Evolutionary conservation across 2,329 filamentous ascomycete genomes (phyloP), one percentile per base, ranked within the genome.

Genomic region (Botrytis byssoidea): DNA sequence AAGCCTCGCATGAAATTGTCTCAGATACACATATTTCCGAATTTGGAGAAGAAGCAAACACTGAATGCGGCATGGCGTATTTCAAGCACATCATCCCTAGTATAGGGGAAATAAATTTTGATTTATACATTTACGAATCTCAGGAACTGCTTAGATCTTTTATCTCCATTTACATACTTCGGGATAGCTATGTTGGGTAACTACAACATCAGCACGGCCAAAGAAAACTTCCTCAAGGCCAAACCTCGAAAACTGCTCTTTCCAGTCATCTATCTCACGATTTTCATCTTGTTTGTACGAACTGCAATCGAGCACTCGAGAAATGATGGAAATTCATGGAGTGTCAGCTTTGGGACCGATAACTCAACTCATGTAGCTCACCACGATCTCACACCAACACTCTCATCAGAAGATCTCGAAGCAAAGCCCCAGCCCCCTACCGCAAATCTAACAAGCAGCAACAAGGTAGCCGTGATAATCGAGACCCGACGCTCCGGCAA

Each of bases 391-490:
- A 4, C 16, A 20, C n/a, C 35, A 20, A n/a, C 46, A n/a, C 20
- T 37, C 25, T 44, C 35, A 20, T 70, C 35, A 8, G 32, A 9
- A n/a, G 29, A 22, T 5, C 2, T 70, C 59, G 12, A 46, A n/a
- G 37, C 32, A 35, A 67, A 59, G 42, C n/a, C 60, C 25, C 68
- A 74, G 40, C 57, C 70, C 22, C 46, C 60, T 25, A 75, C 74
- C 0, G 77, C 76, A 16, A 78, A 79, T 29, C 72, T 78, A 37
- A 77, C 73, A 46, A 78, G 74, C 22, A 79, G 77, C 63, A 74
- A 74, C 68, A 80, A 79, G 64, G 82, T 80, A n/a, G 83, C 83
- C 0, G 80, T 82, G 4, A 83, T 84, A 29, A 79, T 83, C 66
- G 83, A 84, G 69, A 82, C 82, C n/a, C 79, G 81, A 55, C 76